phyloP scores from a whole-genome alignment of 2,329 filamentous ascomycete genomes.

The Purpureocillium lavendulum region DNA sequence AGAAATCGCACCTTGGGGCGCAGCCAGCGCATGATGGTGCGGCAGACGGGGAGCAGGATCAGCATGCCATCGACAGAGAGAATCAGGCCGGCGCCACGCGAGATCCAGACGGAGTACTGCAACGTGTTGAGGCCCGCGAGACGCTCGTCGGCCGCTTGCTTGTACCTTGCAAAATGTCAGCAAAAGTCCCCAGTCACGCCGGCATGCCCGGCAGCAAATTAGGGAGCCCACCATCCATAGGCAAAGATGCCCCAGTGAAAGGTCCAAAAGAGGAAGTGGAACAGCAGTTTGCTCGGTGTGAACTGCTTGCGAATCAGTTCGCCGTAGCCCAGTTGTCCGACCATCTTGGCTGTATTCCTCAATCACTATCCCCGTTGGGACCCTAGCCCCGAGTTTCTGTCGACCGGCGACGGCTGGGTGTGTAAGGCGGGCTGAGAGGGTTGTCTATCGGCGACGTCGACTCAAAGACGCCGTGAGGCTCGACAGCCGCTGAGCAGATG shows the following conservation, averaged over 20 bases:
- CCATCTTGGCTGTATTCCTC: constrained; percentile 18
- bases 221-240: constrained; percentile 61
- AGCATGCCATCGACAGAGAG: constrained; percentile 77
- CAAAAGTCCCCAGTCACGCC: neutral
- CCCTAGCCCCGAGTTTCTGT: too few relatives aligned
- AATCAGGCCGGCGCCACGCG: constrained; percentile 82
- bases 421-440: constrained; percentile 5
- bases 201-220: neutral
- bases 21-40: constrained; percentile 76
- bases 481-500: too few relatives aligned
- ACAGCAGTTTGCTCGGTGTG: constrained; percentile 61
- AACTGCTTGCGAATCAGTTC: constrained; percentile 55
- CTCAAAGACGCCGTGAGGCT: neutral
- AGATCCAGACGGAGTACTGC: constrained; percentile 88
- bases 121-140: constrained; percentile 75
- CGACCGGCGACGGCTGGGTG: too few relatives aligned
- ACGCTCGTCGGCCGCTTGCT: constrained; percentile 60
- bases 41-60: constrained; percentile 89
- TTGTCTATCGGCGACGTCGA: constrained; percentile 47
- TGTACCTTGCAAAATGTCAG: constrained; percentile 48
- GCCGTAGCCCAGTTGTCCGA: constrained; percentile 30
- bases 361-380: too few relatives aligned
- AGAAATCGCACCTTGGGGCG: constrained; percentile 82
- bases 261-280: constrained; percentile 75
- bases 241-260: constrained; percentile 74